These are phyloP conservation scores for Heterobasidion irregulare DNA, from an alignment of 1,284 basidiomycete species.

Conservation along the genomic window DNA sequence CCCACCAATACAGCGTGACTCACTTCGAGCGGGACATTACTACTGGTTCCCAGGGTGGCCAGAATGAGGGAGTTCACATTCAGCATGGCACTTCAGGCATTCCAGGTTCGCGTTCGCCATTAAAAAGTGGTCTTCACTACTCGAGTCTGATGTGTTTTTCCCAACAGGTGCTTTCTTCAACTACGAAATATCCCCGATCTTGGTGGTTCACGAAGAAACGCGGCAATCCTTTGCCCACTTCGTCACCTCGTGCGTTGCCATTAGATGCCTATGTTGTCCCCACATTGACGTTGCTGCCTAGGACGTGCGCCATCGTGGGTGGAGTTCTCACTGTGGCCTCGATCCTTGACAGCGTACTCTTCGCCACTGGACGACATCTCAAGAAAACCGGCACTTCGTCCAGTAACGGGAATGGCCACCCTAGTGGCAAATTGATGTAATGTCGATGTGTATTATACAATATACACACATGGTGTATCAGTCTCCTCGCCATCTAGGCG, in stretches of 20 bases:
- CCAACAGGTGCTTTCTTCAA: slow-evolving; percentile 82
- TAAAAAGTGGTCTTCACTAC: slow-evolving; percentile 11
- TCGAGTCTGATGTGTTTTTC: not conserved
- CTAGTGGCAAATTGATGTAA: slow-evolving; percentile 42
- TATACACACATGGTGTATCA: not conserved
- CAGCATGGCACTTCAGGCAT: slow-evolving; percentile 77
- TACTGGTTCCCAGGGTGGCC: slow-evolving; percentile 51
- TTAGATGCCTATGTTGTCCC: slow-evolving; percentile 22
- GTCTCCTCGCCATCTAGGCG: not conserved
- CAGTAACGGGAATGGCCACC: slow-evolving; percentile 25
- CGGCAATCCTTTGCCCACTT: slow-evolving; percentile 96
- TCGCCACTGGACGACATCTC: slow-evolving; percentile 60
- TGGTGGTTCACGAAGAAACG: slow-evolving; percentile 85
- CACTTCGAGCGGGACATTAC: slow-evolving; percentile 89
- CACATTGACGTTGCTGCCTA: slow-evolving; percentile 19
- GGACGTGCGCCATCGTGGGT: slow-evolving; percentile 95
- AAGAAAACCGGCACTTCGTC: slow-evolving; percentile 45
- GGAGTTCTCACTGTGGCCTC: slow-evolving; percentile 94
- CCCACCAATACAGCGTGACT: slow-evolving; percentile 91
- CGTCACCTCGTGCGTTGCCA: slow-evolving; percentile 70
- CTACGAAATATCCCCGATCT: slow-evolving; percentile 97
- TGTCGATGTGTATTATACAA: not conserved
- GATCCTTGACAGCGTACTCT: slow-evolving; percentile 84
- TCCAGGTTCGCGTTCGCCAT: slow-evolving; percentile 41
- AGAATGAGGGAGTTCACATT: slow-evolving; percentile 66